A percentile compares a stretch with the other conserved stretches of the same genome.
Evolutionary conservation across 768 basidiomycete species (phyloP).

Genomic region (Daedaleopsis sinensis): DNA sequence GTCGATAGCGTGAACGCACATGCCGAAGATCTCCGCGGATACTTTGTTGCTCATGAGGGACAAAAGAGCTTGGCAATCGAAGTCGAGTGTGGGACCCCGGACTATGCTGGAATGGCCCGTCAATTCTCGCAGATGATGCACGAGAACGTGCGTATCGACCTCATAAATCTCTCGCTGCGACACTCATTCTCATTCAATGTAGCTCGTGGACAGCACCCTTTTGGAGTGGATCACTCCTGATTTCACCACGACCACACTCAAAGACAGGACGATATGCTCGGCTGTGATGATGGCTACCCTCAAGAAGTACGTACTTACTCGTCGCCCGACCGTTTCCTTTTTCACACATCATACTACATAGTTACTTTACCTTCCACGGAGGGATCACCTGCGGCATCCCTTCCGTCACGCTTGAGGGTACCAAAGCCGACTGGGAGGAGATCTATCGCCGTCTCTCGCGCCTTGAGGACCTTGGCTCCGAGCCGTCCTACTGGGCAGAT

Average conservation of each 20-base stretch:
- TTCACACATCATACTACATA: neutral
- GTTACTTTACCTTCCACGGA: conserved; percentile 26
- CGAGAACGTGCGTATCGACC: conserved; percentile 12
- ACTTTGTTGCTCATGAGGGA: conserved; percentile 41
- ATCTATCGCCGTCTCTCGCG: conserved; percentile 24
- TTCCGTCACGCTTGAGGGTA: conserved; percentile 29
- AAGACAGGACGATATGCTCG: conserved; percentile 30
- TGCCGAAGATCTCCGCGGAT: conserved; percentile 35
- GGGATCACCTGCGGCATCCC: conserved; percentile 29
- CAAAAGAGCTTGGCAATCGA: conserved; percentile 25
- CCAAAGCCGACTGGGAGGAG: conserved; percentile 27
- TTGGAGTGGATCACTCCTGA: conserved; percentile 32
- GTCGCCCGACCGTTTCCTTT: neutral
- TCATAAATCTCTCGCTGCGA: neutral
- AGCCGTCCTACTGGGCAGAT: conserved; percentile 27
- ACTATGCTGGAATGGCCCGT: conserved; percentile 34
- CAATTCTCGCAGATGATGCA: conserved; percentile 30
- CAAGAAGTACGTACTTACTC: conserved; percentile 8
- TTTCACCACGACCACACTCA: conserved; percentile 35
- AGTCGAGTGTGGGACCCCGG: conserved; percentile 18
- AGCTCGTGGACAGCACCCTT: conserved; percentile 29
- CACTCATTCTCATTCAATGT: neutral
- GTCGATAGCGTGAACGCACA: conserved; percentile 28
- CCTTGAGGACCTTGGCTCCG: conserved; percentile 26
- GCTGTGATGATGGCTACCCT: conserved; percentile 34